Evolutionary conservation across 2,329 filamentous ascomycete species (phyloP).

Genomic region (Calycina herbarum): DNA sequence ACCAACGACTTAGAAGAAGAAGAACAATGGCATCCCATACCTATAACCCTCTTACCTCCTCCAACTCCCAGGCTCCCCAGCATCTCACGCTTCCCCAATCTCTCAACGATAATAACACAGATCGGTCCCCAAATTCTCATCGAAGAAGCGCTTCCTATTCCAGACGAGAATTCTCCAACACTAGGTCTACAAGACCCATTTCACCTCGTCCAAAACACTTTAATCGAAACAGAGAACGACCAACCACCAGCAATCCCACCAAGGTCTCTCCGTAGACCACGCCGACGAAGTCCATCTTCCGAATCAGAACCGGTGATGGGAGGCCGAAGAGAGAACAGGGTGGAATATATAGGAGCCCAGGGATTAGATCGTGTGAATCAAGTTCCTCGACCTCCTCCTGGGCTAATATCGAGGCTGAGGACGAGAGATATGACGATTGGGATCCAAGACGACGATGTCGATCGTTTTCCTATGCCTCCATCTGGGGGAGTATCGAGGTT

Average conservation of each 20-base stretch:
- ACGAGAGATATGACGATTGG: neutral
- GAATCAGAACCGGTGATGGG: neutral
- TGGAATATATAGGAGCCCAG: neutral
- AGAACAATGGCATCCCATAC: too few relatives aligned
- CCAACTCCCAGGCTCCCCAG: neutral
- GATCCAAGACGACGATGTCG: neutral
- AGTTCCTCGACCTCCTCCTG: neutral
- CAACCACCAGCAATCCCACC: neutral
- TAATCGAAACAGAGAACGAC: neutral
- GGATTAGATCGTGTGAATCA: neutral
- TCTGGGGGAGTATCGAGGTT: too few relatives aligned
- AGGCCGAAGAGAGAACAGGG: neutral
- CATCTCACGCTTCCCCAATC: neutral
- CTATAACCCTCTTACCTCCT: neutral
- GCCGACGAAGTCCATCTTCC: neutral
- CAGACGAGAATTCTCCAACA: neutral
- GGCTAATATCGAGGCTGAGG: neutral
- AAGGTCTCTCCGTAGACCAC: neutral
- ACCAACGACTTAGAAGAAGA: too few relatives aligned
- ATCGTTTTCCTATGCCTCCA: neutral
- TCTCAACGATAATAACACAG: neutral
- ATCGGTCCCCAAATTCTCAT: neutral
- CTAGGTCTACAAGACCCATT: neutral
- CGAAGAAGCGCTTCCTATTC: neutral
- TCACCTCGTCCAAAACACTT: neutral